These are phyloP conservation scores for Anacardium occidentale DNA, from an alignment of 345 rosid genomes.

Conservation along the genomic window DNA sequence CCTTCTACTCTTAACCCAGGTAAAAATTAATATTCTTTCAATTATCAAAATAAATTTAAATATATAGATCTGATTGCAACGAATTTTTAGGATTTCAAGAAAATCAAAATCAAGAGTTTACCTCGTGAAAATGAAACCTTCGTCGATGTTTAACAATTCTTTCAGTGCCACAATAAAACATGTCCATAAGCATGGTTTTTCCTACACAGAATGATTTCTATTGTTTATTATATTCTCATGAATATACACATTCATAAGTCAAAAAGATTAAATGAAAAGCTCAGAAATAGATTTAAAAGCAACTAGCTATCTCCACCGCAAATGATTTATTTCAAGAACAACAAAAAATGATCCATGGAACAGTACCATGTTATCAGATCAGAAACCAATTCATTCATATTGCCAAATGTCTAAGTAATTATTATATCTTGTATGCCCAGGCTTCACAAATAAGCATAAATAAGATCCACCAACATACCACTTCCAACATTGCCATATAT, in stretches of 20 bases:
- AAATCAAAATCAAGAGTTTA: conserved; percentile 28
- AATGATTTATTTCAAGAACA: neutral
- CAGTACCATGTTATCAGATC: neutral
- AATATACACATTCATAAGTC: neutral
- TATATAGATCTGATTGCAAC: neutral
- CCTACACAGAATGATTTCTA: conserved; percentile 42
- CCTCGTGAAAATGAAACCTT: conserved; percentile 91
- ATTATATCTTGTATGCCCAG: conserved; percentile 2
- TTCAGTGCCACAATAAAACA: conserved; percentile 77
- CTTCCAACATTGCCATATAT: conserved; percentile 91
- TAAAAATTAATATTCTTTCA: neutral
- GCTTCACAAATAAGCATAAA: conserved; percentile 3
- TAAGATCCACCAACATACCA: conserved; percentile 50
- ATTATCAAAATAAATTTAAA: neutral
- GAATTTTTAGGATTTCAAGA: neutral
- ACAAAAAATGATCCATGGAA: neutral
- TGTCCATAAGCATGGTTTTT: conserved; percentile 97
- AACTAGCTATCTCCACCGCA: neutral
- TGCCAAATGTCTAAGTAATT: neutral
- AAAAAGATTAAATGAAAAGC: conserved; percentile 10
- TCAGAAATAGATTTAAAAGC: neutral
- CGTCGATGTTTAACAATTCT: conserved; percentile 65
- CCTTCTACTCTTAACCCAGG: neutral
- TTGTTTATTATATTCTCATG: conserved; percentile 1
- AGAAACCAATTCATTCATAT: conserved; percentile 11